These are phyloP conservation scores for Blastomyces gilchristii DNA, from an alignment of 2,329 filamentous ascomycete species.

Conservation along the genomic window DNA sequence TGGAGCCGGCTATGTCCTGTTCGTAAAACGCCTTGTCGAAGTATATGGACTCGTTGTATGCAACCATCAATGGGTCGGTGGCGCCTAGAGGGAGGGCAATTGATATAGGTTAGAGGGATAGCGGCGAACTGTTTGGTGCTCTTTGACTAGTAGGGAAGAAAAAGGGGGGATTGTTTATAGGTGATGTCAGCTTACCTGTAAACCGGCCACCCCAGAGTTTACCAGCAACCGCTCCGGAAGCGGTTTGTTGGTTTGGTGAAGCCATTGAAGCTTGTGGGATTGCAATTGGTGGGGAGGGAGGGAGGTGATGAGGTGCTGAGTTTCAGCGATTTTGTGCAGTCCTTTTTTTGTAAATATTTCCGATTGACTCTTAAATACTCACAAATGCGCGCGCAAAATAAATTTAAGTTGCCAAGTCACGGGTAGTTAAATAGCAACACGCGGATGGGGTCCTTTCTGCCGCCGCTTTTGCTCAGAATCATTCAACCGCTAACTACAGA, in stretches of 20 bases:
- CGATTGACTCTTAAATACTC: too few relatives aligned
- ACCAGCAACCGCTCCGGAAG: constrained; percentile 13
- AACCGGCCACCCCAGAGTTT: constrained; percentile 36
- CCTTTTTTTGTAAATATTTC: neutral
- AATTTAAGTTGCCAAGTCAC: neutral
- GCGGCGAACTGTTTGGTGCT: neutral
- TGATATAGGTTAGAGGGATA: neutral
- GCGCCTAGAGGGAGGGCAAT: constrained; percentile 45
- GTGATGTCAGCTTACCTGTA: constrained; percentile 36
- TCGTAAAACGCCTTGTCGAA: constrained; percentile 65
- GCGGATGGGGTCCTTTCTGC: too few relatives aligned
- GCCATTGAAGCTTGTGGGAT: constrained; percentile 1
- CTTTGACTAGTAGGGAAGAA: constrained; percentile 9
- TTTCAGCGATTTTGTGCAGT: neutral
- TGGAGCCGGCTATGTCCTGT: constrained; percentile 64
- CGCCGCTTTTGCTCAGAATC: too few relatives aligned
- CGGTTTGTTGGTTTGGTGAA: constrained; percentile 1
- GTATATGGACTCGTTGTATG: constrained; percentile 68
- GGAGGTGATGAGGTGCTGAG: neutral
- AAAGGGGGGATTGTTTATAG: neutral
- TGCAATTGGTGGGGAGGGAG: neutral
- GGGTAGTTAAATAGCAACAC: neutral
- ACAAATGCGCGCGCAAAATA: too few relatives aligned
- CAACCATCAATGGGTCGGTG: constrained; percentile 68
- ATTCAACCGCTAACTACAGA: too few relatives aligned